Percentiles rank a stretch among this genome's conserved stretches.
phyloP scores from a whole-genome alignment of 2,329 filamentous ascomycete genomes.

The Hirsutella minnesotensis region DNA sequence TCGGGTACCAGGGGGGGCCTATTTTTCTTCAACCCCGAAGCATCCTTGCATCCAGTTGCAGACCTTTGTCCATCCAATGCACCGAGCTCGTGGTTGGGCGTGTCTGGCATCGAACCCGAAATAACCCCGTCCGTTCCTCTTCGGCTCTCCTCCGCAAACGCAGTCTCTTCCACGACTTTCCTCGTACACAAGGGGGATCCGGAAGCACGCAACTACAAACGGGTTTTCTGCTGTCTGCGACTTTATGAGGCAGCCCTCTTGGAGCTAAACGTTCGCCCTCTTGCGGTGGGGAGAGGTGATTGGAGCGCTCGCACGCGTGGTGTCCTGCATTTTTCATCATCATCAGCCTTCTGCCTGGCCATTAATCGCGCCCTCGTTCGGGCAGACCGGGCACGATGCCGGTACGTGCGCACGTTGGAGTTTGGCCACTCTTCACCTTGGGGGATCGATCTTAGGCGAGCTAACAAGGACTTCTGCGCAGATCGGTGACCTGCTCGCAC shows the following conservation, averaged over 20 bases:
- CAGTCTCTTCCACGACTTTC: neutral
- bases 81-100: neutral
- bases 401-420: neutral
- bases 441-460: neutral
- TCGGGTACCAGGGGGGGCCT: neutral
- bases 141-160: neutral
- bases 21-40: neutral
- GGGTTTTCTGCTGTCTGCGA: neutral
- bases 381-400: conserved; percentile 4
- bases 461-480: conserved; percentile 3
- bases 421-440: neutral
- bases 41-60: neutral
- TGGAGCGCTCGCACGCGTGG: neutral
- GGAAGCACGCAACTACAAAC: too few species aligned
- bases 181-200: too few species aligned
- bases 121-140: neutral
- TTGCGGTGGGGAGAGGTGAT: neutral
- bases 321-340: neutral
- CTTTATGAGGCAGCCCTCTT: neutral
- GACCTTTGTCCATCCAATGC: neutral
- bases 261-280: neutral
- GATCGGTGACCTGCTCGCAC: conserved; percentile 31
- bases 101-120: neutral
- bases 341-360: neutral
- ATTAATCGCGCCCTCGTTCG: neutral